Evolutionary conservation across 768 basidiomycete species (phyloP), one percentile per base, ranked within the genome.

Genomic region (Tulasnella sp.): DNA sequence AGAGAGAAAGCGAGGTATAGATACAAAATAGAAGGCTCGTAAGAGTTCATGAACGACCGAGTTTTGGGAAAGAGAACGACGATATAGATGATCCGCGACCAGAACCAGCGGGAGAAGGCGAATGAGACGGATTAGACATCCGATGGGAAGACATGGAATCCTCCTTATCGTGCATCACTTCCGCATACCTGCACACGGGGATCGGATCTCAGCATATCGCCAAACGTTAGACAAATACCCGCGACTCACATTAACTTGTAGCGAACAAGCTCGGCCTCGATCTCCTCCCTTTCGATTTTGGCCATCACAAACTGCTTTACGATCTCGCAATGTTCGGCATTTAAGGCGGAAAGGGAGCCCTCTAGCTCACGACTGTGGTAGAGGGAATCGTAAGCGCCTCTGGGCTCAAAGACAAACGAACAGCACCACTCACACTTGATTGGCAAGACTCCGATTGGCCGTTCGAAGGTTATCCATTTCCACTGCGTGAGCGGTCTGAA

Each of bases 201-300:
- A 25, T n/a, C n/a, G n/a, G n/a, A 40, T 29, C 1, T 69, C 19
- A 72, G 45, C 12, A n/a, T 52, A n/a, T 69, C 54, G 67, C 17
- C 52, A 68, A 22, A 17, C 40, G n/a, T 25, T 25, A 25, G 11
- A 36, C 58, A 9, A 36, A 69, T 5, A 15, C n/a, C 49, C 38
- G 4, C n/a, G 9, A 85, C 91, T 82, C 80, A 96, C 93, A 97
- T 82, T 67, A 97, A 85, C 84, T 97, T 97, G 84, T 97, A 98
- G 54, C 92, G 90, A 49, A 99, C 96, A 22, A 99, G 88, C 82
- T 99, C 94, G 76, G 90, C 88, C 82, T 99, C 97, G 77, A 97
- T 86, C 82, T 98, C 96, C 82, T 99, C 97, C 79, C 93, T 93
- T 77, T 91, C 90, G 52, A 99, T 84, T 72, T 96, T 89, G 76